phyloP scores from a whole-genome alignment of 2,329 filamentous ascomycete species.

The Aspergillus tubingensis region DNA sequence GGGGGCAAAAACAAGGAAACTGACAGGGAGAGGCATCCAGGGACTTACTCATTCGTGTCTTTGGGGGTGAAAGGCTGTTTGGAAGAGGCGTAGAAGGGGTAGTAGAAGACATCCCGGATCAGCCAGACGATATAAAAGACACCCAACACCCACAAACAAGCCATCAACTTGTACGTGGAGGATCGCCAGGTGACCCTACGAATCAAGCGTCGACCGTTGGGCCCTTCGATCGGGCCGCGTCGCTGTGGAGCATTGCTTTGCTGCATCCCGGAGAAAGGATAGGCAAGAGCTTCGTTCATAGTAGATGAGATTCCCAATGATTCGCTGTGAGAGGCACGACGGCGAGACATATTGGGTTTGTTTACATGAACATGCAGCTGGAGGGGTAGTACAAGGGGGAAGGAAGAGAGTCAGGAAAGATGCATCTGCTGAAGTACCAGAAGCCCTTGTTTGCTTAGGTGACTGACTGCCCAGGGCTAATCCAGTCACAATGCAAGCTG shows the following conservation, averaged over 20 bases:
- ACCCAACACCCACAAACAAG: slow-evolving; percentile 42
- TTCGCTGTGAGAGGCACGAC: slow-evolving; percentile 41
- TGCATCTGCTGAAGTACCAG: slow-evolving; percentile 21
- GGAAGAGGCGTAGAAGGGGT: slow-evolving; percentile 33
- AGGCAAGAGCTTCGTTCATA: slow-evolving; percentile 38
- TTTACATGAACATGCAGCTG: slow-evolving; percentile 20
- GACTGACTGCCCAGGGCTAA: slow-evolving; percentile 2
- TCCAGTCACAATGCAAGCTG: not conserved
- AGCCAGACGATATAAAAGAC: slow-evolving; percentile 45
- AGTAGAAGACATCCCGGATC: slow-evolving; percentile 42
- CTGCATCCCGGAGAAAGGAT: slow-evolving; percentile 34
- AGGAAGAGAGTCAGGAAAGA: slow-evolving; percentile 11
- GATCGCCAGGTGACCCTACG: slow-evolving; percentile 47
- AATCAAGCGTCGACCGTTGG: slow-evolving; percentile 41
- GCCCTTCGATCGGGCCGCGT: slow-evolving; percentile 44
- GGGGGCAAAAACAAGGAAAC: not conserved
- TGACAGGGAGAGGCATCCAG: slow-evolving; percentile 8
- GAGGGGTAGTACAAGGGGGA: slow-evolving; percentile 12
- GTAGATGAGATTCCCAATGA: slow-evolving; percentile 27
- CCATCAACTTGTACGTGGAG: slow-evolving; percentile 45
- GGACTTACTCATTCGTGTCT: slow-evolving; percentile 27
- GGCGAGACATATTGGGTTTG: slow-evolving; percentile 38
- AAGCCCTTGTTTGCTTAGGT: slow-evolving; percentile 18
- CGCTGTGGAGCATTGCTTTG: slow-evolving; percentile 28
- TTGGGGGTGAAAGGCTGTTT: slow-evolving; percentile 13